These are phyloP conservation scores for Cyberlindnera sargentensis DNA, from an alignment of 805 yeast genomes.

Conservation along the genomic window DNA sequence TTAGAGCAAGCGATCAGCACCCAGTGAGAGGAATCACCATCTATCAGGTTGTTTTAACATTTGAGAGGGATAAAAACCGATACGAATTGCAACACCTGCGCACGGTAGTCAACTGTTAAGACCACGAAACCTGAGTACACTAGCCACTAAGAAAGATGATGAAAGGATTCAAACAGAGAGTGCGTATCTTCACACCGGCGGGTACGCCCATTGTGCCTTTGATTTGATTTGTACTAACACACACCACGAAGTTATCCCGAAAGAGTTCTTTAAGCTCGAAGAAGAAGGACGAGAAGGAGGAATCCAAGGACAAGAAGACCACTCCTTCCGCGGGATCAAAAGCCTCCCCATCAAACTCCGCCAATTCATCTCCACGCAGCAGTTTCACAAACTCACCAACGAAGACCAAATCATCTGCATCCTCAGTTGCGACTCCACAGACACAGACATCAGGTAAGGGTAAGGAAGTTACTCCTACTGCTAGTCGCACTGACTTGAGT, in stretches of 20 bases:
- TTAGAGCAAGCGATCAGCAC: too few relatives aligned
- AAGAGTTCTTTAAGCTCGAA: slow-evolving; percentile 28
- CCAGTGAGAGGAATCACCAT: too few relatives aligned
- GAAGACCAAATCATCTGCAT: slow-evolving; percentile 3
- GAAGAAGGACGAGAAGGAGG: slow-evolving; percentile 35
- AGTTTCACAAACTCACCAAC: slow-evolving; percentile 15
- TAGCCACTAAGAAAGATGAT: slow-evolving; percentile 43
- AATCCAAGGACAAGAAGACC: slow-evolving; percentile 16
- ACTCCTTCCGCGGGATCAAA: slow-evolving; percentile 3
- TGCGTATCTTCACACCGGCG: slow-evolving; percentile 12
- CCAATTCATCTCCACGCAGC: slow-evolving; percentile 19
- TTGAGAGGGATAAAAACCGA: too few relatives aligned
- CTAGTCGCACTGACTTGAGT: slow-evolving; percentile 1
- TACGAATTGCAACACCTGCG: too few relatives aligned
- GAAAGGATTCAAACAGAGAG: slow-evolving; percentile 66
- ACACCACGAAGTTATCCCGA: slow-evolving; percentile 16
- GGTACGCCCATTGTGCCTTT: not conserved
- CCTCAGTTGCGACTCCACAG: slow-evolving; percentile 4
- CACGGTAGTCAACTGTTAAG: too few relatives aligned
- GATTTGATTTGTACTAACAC: slow-evolving; percentile 8
- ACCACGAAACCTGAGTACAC: too few relatives aligned
- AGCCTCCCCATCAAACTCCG: slow-evolving; percentile 17
- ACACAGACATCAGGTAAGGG: not conserved
- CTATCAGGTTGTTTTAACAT: too few relatives aligned
- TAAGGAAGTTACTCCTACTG: slow-evolving; percentile 1